Evolutionary conservation across 1,139 yeast genomes (phyloP).

Genomic region (Kodamaea ohmeri): DNA sequence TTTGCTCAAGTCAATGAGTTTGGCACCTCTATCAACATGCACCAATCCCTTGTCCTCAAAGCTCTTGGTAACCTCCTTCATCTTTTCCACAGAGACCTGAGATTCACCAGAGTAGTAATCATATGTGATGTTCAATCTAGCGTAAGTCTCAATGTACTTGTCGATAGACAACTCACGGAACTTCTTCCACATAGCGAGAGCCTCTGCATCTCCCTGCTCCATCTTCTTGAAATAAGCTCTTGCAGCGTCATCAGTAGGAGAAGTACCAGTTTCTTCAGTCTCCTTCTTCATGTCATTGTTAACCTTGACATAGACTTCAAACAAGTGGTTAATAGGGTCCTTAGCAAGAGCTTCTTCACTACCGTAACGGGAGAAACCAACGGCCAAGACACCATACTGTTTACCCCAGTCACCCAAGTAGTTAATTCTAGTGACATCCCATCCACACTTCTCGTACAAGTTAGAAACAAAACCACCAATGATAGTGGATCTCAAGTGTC

Average conservation of each 20-base stretch:
- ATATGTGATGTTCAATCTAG: slow-evolving; percentile 83
- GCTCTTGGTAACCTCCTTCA: slow-evolving; percentile 62
- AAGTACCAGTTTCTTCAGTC: slow-evolving; percentile 40
- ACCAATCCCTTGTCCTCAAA: slow-evolving; percentile 71
- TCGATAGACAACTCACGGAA: slow-evolving; percentile 89
- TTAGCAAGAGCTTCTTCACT: slow-evolving; percentile 62
- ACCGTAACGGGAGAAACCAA: slow-evolving; percentile 88
- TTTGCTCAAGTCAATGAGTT: slow-evolving; percentile 78
- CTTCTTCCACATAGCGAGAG: slow-evolving; percentile 76
- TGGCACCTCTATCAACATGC: slow-evolving; percentile 89
- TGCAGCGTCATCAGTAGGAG: slow-evolving; percentile 77
- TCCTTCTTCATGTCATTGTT: slow-evolving; percentile 78
- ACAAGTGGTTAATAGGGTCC: slow-evolving; percentile 93
- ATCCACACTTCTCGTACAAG: slow-evolving; percentile 85
- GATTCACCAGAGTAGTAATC: slow-evolving; percentile 96
- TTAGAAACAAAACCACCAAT: slow-evolving; percentile 96
- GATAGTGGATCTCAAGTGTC: slow-evolving; percentile 95
- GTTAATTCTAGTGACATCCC: slow-evolving; percentile 86
- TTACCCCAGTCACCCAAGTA: slow-evolving; percentile 99
- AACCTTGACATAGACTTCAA: slow-evolving; percentile 87
- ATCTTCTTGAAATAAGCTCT: slow-evolving; percentile 82
- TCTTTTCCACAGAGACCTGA: slow-evolving; percentile 73
- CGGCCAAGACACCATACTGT: slow-evolving; percentile 94
- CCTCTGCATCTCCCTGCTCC: slow-evolving; percentile 91
- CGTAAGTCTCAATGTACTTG: slow-evolving; percentile 82